A percentile compares a stretch with the other conserved stretches of the same genome.
Conservation (phyloP, 768 basidiomycete genomes). For the Suillus weaverae region DNA sequence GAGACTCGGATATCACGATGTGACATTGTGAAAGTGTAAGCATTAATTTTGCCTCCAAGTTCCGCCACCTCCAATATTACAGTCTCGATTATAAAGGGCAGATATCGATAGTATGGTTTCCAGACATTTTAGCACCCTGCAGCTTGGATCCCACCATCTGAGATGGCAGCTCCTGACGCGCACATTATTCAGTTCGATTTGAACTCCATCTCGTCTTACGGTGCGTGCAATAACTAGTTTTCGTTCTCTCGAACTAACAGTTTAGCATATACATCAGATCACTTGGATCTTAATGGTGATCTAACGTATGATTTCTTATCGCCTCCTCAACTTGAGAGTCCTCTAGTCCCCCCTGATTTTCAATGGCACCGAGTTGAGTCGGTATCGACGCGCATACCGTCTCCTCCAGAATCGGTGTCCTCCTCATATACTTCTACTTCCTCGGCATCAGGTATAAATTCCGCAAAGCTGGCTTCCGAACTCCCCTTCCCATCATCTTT, state of each 20-base stretch:
- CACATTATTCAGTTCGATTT: constrained; percentile 13
- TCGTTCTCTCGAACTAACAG: neutral
- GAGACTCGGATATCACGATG: constrained; percentile 19
- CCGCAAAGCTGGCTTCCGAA: neutral
- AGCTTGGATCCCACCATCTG: neutral
- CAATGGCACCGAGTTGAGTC: constrained; percentile 17
- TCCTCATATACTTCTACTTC: constrained; percentile 14
- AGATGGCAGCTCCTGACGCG: constrained; percentile 16
- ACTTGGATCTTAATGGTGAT: neutral
- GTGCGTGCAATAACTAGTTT: neutral
- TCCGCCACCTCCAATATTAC: constrained; percentile 14
- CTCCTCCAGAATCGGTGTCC: constrained; percentile 11
- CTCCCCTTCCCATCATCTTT: constrained; percentile 7
- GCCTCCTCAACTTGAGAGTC: constrained; percentile 9
- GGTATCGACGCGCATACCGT: constrained; percentile 10
- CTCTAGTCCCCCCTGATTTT: constrained; percentile 15
- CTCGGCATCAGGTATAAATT: constrained; percentile 9
- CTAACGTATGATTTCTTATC: constrained; percentile 16
- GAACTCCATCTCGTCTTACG: constrained; percentile 5
- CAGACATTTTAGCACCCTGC: neutral
- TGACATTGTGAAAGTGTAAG: constrained; percentile 25
- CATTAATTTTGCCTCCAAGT: constrained; percentile 8
- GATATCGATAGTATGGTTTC: constrained; percentile 8
- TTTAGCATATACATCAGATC: neutral
- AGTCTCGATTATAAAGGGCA: constrained; percentile 25